Evolutionary conservation across 345 rosid genomes (phyloP).

Genomic region (Anacardium occidentale): DNA sequence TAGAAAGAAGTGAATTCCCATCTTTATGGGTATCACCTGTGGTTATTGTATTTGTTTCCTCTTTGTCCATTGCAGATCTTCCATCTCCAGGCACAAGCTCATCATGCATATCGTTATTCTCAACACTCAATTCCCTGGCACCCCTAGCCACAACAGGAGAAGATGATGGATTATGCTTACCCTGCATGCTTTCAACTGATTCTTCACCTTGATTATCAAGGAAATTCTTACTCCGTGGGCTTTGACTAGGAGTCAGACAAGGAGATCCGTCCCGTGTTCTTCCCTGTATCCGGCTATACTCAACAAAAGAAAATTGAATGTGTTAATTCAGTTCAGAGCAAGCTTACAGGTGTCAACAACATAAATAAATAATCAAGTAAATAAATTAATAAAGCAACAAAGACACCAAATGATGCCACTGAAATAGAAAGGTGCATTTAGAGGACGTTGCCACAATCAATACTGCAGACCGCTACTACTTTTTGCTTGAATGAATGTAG

Average conservation of each 20-base stretch:
- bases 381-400: background rate
- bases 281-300: slow-evolving; percentile 33
- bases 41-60: slow-evolving; percentile 28
- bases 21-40: slow-evolving; percentile 31
- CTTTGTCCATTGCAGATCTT: slow-evolving; percentile 53
- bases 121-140: slow-evolving; percentile 54
- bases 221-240: slow-evolving; percentile 40
- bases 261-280: slow-evolving; percentile 45
- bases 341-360: background rate
- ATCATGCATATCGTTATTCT: slow-evolving; percentile 43
- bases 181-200: slow-evolving; percentile 60
- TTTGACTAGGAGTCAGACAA: slow-evolving; percentile 40
- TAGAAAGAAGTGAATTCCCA: slow-evolving; percentile 23
- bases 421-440: background rate
- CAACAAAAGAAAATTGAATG: slow-evolving; percentile 10
- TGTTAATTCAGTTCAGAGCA: slow-evolving; percentile 3
- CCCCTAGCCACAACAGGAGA: slow-evolving; percentile 47
- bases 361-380: background rate
- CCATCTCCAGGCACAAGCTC: slow-evolving; percentile 37
- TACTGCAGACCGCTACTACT: background rate
- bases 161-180: slow-evolving; percentile 39
- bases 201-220: slow-evolving; percentile 46
- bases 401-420: background rate
- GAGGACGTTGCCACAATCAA: slow-evolving; percentile 1
- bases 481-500: background rate